Conservation (phyloP, 2,329 filamentous ascomycete genomes). For the Exophiala dermatitidis region DNA sequence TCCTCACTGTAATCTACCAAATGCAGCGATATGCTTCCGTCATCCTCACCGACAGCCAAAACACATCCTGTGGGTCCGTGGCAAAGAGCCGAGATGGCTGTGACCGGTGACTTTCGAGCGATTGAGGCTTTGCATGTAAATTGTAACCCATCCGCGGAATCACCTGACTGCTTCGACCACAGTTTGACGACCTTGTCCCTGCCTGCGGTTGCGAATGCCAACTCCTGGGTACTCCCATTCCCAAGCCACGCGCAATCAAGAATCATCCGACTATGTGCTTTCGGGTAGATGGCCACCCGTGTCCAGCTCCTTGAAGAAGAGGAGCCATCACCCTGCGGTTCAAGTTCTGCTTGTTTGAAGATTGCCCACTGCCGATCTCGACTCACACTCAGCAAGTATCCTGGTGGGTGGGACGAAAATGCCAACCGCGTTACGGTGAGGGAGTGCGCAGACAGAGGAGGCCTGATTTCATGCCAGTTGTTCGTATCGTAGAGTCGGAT, state of each 20-base stretch:
- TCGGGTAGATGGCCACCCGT: conserved; percentile 60
- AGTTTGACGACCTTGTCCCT: conserved; percentile 78
- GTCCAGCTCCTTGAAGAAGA: conserved; percentile 43
- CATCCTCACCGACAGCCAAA: conserved; percentile 44
- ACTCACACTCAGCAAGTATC: conserved; percentile 75
- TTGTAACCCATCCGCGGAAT: conserved; percentile 24
- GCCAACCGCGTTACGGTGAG: conserved; percentile 76
- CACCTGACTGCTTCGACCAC: conserved; percentile 46
- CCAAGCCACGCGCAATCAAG: conserved; percentile 80
- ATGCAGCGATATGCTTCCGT: conserved; percentile 40
- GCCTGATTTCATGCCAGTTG: conserved; percentile 79
- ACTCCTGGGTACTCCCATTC: conserved; percentile 25
- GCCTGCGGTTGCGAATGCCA: conserved; percentile 75
- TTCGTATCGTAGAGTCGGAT: conserved; percentile 83
- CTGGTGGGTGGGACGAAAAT: conserved; percentile 65
- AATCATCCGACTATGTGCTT: conserved; percentile 89
- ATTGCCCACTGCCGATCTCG: conserved; percentile 87
- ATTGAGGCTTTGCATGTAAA: conserved; percentile 52
- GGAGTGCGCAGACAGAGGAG: conserved; percentile 74
- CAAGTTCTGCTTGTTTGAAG: conserved; percentile 49
- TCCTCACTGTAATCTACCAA: conserved; percentile 29
- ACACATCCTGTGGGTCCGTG: conserved; percentile 29
- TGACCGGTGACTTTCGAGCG: conserved; percentile 54
- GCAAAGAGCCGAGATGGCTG: conserved; percentile 60
- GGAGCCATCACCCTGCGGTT: conserved; percentile 3